Evolutionary conservation across 306 rosid species (phyloP), one percentile per base, ranked within the genome.

Genomic region (Casuarina cunninghamiana): DNA sequence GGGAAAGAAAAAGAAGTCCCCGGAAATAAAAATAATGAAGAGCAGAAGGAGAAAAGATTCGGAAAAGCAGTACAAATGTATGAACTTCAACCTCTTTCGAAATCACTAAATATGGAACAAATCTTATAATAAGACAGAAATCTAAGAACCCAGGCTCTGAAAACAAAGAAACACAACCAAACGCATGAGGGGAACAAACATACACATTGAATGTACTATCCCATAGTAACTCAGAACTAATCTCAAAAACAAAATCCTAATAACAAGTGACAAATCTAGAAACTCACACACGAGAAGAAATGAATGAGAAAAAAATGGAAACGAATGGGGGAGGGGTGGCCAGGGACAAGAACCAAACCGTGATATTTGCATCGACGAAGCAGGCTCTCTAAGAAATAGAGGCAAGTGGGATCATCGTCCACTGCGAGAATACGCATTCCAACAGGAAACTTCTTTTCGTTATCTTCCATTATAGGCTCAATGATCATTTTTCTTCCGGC

Each of bases 361-460:
- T 93, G 98, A 85, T 96, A 96, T 67, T 90, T 90, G 86, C 99
- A 96, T 78, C 88, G 89, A 69, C 91, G 89, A 53, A 96, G 99
- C 26, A 93, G 82, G 77, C 82, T 88, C 85, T 93, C 97, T 83
- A 96, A 75, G 72, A 96, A 76, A 70, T 81, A 35, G 73, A 93
- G 98, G 69, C 98, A 93, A 39, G 93, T 93, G 71, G 93, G 92
- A 71, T 96, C 96, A 60, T 96, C 99, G 19, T 96, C 99, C 21
- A 96, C 99, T 9, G 97, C 97, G 35, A 96, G 98, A 37, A 96
- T 96, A 75, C 99, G 97, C 99, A 96, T 89, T 81, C 99, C 99
- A 44, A 84, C 60, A 13, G 99, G 99, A 75, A 96, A 96, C 43
- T 86, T 87, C 45, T 86, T 91, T 71, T 79, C 71, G 58, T 89